Base-by-base conservation (phyloP, 2,329 filamentous ascomycete genomes). In the Hymenoscyphus salicellus region DNA sequence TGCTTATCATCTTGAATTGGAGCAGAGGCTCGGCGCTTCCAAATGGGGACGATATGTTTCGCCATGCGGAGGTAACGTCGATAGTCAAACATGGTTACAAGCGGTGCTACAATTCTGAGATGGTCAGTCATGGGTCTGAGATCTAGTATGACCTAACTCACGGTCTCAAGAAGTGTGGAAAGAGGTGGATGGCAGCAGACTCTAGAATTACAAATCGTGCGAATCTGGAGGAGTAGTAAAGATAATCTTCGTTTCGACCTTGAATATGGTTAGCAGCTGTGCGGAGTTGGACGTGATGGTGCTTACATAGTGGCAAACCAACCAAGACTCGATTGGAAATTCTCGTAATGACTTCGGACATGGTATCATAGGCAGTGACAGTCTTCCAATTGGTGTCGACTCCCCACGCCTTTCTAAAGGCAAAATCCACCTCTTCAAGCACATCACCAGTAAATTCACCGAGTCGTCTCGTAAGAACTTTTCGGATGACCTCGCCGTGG, bases 401-500 rank as follows among this genome's bases (percentile, higher is more conserved):
- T 3, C 73, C 73, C 65, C 73, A 73, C 23, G 61, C 56, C 33
- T 65, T 64, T 61, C 69, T 64, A 46, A 75, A 72, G 0, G 72
- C 72, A 20, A 65, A 68, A 41, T 71, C 68, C 43, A 72, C 56
- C 55, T 72, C 71, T 14, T 72, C 63, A 0, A 66, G 59, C 5
- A 75, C 63, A 63, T 73, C 73, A 14, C 69, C 69, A 55, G 70
- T 71, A 28, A 64, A 68, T 10, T 68, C 58, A 5, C 70, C 73
- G 30, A 75, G 64, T 8, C 68, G 55, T 59, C 64, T 67, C 41
- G 77, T 77, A 75, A 79, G 78, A 0, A 74, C 67, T 60, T 81
- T 78, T 3, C 58, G 43, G 11, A 76, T 72, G 14, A 77, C 74
- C 32, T 73, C 71, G 0, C 66, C 65, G 57, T 79, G 72, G 0